Conservation (phyloP, 768 basidiomycete genomes). For the Lentinula sp. region DNA sequence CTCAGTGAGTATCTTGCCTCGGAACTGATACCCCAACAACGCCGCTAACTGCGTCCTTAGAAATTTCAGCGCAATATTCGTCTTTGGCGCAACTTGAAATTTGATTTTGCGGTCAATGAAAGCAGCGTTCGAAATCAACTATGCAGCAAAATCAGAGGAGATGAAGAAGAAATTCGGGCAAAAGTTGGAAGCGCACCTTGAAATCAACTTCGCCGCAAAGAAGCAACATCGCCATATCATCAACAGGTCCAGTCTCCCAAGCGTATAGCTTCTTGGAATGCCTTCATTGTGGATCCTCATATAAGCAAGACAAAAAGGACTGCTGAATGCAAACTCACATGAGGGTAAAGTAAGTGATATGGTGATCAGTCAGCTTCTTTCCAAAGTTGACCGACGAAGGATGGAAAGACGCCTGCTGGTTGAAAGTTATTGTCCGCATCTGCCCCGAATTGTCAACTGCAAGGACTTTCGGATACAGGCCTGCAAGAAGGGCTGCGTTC, state of each 20-base stretch:
- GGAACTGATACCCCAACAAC: slow-evolving; percentile 62
- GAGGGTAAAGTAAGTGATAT: slow-evolving; percentile 82
- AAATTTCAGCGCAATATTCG: slow-evolving; percentile 73
- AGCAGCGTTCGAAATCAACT: slow-evolving; percentile 70
- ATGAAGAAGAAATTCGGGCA: background rate
- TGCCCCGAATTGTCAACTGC: slow-evolving; percentile 58
- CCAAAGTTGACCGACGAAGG: slow-evolving; percentile 91
- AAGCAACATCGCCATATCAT: slow-evolving; percentile 74
- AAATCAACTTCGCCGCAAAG: slow-evolving; percentile 90
- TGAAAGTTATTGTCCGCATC: slow-evolving; percentile 78
- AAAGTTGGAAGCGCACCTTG: slow-evolving; percentile 39
- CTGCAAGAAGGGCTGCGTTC: slow-evolving; percentile 78
- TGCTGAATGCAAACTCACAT: slow-evolving; percentile 44
- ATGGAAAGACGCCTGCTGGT: slow-evolving; percentile 74
- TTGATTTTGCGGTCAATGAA: slow-evolving; percentile 83
- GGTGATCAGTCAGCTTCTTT: slow-evolving; percentile 58
- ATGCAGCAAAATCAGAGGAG: background rate
- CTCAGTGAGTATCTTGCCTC: slow-evolving; percentile 50
- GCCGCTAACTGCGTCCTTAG: slow-evolving; percentile 59
- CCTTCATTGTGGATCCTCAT: slow-evolving; percentile 35
- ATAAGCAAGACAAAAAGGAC: background rate
- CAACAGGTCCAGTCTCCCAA: slow-evolving; percentile 90
- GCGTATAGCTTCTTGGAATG: slow-evolving; percentile 90
- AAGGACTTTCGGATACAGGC: slow-evolving; percentile 89
- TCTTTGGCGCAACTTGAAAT: slow-evolving; percentile 63